A percentile compares a stretch with the other conserved stretches of the same genome.
These are phyloP conservation scores for Xylariomycetidae sp. DNA, from an alignment of 2,329 filamentous ascomycete genomes.

Conservation along the genomic window DNA sequence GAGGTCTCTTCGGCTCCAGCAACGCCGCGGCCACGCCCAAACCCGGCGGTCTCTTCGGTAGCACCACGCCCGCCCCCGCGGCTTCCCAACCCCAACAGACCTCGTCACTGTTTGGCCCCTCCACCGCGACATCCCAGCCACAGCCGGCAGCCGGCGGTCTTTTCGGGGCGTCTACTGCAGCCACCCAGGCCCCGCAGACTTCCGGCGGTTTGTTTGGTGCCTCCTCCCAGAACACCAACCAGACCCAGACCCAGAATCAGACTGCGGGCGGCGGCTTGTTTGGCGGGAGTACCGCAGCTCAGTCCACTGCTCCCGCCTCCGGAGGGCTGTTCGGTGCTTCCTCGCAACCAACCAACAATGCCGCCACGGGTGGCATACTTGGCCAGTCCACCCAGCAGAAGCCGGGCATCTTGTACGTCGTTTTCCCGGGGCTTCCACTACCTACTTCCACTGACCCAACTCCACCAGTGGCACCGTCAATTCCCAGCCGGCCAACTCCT, in stretches of 20 bases:
- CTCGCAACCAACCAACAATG: conserved; percentile 19
- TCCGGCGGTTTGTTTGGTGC: conserved; percentile 19
- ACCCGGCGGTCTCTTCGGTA: conserved; percentile 27
- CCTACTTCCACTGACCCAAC: conserved; percentile 2
- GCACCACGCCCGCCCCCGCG: conserved; percentile 13
- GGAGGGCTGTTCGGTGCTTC: conserved; percentile 28
- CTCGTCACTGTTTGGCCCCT: conserved; percentile 25
- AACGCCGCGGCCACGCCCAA: conserved; percentile 15
- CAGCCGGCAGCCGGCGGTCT: conserved; percentile 15
- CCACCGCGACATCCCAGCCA: conserved; percentile 18
- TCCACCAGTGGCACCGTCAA: conserved; percentile 12
- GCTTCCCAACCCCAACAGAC: conserved; percentile 25
- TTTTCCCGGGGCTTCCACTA: background rate
- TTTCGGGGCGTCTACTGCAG: conserved; percentile 10
- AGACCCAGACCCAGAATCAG: conserved; percentile 11
- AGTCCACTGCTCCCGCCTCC: conserved; percentile 10
- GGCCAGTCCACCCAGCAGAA: conserved; percentile 20
- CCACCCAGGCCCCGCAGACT: conserved; percentile 4
- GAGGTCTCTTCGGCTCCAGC: conserved; percentile 24
- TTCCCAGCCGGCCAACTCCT: conserved; percentile 10
- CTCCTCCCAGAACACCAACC: conserved; percentile 6
- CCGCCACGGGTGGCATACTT: conserved; percentile 8
- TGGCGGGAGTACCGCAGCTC: conserved; percentile 13
- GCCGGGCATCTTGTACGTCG: conserved; percentile 26
- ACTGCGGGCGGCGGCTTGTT: conserved; percentile 17